phyloP scores from a whole-genome alignment of 352 stramenopile species.

The Phytophthora podocarpi region DNA sequence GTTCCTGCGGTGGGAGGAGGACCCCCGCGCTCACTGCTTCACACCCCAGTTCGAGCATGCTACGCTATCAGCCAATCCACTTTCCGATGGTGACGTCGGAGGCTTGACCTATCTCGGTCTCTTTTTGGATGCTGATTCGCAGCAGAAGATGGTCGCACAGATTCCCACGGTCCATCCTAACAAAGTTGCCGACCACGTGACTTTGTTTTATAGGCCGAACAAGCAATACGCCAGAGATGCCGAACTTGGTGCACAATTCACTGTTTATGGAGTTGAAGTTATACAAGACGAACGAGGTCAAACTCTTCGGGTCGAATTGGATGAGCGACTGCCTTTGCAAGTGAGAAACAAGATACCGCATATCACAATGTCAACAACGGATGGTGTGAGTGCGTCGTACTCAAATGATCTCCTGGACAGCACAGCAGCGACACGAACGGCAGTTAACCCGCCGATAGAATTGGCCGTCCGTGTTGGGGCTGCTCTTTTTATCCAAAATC shows the following conservation, averaged over 20 bases:
- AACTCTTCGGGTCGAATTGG: slow-evolving; percentile 52
- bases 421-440: slow-evolving; percentile 19
- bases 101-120: slow-evolving; percentile 59
- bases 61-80: slow-evolving; percentile 50
- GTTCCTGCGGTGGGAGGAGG: slow-evolving; percentile 67
- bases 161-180: slow-evolving; percentile 39
- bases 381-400: slow-evolving; percentile 56
- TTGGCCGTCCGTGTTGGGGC: slow-evolving; percentile 37
- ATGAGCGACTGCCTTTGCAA: slow-evolving; percentile 38
- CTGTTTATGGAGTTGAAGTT: slow-evolving; percentile 40
- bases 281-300: slow-evolving; percentile 56
- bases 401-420: slow-evolving; percentile 67
- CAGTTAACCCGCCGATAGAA: slow-evolving; percentile 25
- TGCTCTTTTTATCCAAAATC: slow-evolving; percentile 47
- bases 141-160: slow-evolving; percentile 38
- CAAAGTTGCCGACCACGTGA: slow-evolving; percentile 68
- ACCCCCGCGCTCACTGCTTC: slow-evolving; percentile 44
- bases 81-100: slow-evolving; percentile 47
- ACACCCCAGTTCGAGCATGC: slow-evolving; percentile 52
- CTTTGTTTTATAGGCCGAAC: slow-evolving; percentile 64
- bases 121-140: slow-evolving; percentile 45
- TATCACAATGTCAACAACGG: slow-evolving; percentile 61
- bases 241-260: slow-evolving; percentile 47
- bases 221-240: slow-evolving; percentile 51
- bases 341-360: slow-evolving; percentile 64